phyloP scores from a whole-genome alignment of 2,329 filamentous ascomycete genomes.

The Penicillium sp. region DNA sequence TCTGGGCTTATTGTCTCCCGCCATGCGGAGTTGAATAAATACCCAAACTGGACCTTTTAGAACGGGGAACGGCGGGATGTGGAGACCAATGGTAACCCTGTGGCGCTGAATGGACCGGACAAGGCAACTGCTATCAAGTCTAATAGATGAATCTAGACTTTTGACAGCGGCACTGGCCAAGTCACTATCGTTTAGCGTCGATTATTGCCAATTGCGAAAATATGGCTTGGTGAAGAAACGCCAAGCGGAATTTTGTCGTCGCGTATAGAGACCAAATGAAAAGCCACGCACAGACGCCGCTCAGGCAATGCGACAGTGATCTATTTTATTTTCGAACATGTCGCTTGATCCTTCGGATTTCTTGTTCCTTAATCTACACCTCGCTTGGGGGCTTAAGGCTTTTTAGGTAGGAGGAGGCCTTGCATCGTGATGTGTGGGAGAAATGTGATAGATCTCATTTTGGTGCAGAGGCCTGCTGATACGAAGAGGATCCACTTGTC shows the following conservation, averaged over 20 bases:
- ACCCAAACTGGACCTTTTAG: not conserved
- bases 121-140: not conserved
- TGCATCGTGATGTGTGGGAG: not conserved
- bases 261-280: too few relatives aligned
- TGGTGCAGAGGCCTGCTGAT: not conserved
- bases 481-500: constrained; percentile 1
- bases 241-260: not conserved
- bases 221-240: not conserved
- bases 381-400: not conserved
- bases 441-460: not conserved
- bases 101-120: constrained; percentile 5
- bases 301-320: too few relatives aligned
- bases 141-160: not conserved
- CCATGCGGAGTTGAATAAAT: not conserved
- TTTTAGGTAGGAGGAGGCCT: not conserved
- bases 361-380: too few relatives aligned
- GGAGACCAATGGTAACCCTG: constrained; percentile 5
- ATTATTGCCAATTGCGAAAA: not conserved
- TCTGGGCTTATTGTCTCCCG: not conserved
- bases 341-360: not conserved
- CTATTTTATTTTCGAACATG: not conserved
- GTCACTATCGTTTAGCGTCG: not conserved
- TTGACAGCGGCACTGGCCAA: not conserved
- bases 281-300: too few relatives aligned
- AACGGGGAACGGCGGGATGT: constrained; percentile 13